A percentile compares a stretch with the other conserved stretches of the same genome.
These are phyloP conservation scores for Pythium monospermum DNA, from an alignment of 352 stramenopile genomes.

Conservation along the genomic window DNA sequence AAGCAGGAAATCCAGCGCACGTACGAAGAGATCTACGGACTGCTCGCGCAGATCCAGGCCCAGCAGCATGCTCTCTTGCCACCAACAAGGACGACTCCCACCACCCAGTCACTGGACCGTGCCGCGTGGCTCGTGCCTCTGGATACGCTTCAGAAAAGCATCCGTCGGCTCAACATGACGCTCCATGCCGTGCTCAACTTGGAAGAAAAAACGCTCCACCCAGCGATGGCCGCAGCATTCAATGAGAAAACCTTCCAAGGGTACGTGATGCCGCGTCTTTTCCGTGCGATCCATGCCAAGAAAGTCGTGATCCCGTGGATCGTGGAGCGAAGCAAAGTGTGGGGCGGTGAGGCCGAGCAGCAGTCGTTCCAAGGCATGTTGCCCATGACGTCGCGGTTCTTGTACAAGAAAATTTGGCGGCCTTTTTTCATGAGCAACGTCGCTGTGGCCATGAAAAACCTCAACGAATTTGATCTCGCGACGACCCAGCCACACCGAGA, in stretches of 20 bases:
- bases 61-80: conserved; percentile 47
- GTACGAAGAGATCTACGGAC: conserved; percentile 60
- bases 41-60: conserved; percentile 52
- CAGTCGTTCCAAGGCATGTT: conserved; percentile 61
- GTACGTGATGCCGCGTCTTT: conserved; percentile 74
- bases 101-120: conserved; percentile 26
- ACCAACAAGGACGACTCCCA: conserved; percentile 3
- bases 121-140: conserved; percentile 55
- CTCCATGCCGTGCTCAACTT: conserved; percentile 67
- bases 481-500: not conserved
- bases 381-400: conserved; percentile 68
- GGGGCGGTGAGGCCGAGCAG: conserved; percentile 71
- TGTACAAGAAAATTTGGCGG: conserved; percentile 82
- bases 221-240: conserved; percentile 57
- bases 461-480: conserved; percentile 58
- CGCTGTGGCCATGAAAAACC: conserved; percentile 70
- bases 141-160: conserved; percentile 56
- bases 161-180: conserved; percentile 63
- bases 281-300: conserved; percentile 71
- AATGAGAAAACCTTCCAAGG: conserved; percentile 65
- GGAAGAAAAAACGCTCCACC: conserved; percentile 61
- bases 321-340: conserved; percentile 79
- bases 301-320: conserved; percentile 83
- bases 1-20: conserved; percentile 57
- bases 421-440: conserved; percentile 82